Conservation (phyloP, 1,284 basidiomycete genomes). For the Fistulinella cinereoalba region DNA sequence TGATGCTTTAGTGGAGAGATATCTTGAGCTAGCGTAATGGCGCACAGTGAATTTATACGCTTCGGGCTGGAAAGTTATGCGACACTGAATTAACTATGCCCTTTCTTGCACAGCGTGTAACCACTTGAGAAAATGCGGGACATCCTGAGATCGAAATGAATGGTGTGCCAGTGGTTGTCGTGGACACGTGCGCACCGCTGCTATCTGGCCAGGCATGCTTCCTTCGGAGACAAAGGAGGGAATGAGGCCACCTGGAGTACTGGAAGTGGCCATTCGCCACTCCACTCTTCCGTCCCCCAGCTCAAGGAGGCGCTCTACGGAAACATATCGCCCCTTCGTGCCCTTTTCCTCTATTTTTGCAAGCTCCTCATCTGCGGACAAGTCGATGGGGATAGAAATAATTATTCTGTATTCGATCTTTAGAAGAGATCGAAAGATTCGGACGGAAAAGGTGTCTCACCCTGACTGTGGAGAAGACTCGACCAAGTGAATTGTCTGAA, state of each 20-base stretch:
- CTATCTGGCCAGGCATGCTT: slow-evolving; percentile 58
- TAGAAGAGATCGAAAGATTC: neutral
- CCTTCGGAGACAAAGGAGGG: slow-evolving; percentile 60
- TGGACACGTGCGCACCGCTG: slow-evolving; percentile 43
- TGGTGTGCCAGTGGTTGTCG: neutral
- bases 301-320: slow-evolving; percentile 64
- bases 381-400: slow-evolving; percentile 70
- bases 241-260: slow-evolving; percentile 65
- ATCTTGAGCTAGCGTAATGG: slow-evolving; percentile 78
- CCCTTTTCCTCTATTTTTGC: slow-evolving; percentile 62
- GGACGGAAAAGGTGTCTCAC: slow-evolving; percentile 34
- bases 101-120: slow-evolving; percentile 32
- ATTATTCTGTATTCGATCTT: slow-evolving; percentile 48
- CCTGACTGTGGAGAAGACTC: slow-evolving; percentile 51
- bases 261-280: slow-evolving; percentile 80
- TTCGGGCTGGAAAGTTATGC: neutral
- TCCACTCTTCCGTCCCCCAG: slow-evolving; percentile 63
- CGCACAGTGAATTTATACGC: too few species aligned
- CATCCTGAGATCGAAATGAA: slow-evolving; percentile 47
- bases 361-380: slow-evolving; percentile 55
- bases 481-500: slow-evolving; percentile 58
- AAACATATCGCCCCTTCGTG: slow-evolving; percentile 66
- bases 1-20: slow-evolving; percentile 66
- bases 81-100: slow-evolving; percentile 27
- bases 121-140: slow-evolving; percentile 60